These are phyloP conservation scores for Emericellopsis cladophorae DNA, from an alignment of 2,329 filamentous ascomycete species.

Conservation along the genomic window DNA sequence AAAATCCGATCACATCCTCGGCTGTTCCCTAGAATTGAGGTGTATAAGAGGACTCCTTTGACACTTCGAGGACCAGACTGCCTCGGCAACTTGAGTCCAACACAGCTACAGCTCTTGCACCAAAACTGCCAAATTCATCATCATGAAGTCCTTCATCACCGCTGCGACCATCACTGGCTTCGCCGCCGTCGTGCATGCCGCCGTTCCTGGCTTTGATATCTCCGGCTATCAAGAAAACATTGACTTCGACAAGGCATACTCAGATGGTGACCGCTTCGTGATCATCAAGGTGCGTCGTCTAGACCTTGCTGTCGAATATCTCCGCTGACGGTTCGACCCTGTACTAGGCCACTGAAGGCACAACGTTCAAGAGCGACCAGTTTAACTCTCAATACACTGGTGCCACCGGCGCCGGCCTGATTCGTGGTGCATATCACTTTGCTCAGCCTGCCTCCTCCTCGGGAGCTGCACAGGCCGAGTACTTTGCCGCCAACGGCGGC, in stretches of 20 bases:
- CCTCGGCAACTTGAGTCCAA: no score
- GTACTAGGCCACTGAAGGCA: conserved; percentile 37
- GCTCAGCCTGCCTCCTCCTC: conserved; percentile 30
- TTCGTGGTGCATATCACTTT: conserved; percentile 44
- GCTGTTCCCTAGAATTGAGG: no score
- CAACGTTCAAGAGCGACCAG: conserved; percentile 23
- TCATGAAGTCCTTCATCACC: not conserved
- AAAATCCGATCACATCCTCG: no score
- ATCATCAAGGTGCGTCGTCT: conserved; percentile 25
- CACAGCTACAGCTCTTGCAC: no score
- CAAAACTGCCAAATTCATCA: not conserved
- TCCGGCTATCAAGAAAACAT: conserved; percentile 23
- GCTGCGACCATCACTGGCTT: not conserved
- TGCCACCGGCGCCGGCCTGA: conserved; percentile 35
- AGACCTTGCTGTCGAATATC: not conserved
- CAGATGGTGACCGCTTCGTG: conserved; percentile 25
- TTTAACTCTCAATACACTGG: conserved; percentile 35
- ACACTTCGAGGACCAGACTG: no score
- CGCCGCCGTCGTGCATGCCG: conserved; percentile 10
- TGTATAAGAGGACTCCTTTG: no score
- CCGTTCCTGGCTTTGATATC: conserved; percentile 26
- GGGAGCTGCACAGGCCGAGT: conserved; percentile 34
- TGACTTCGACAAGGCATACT: conserved; percentile 22
- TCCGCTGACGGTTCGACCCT: not conserved
- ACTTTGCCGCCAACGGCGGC: conserved; percentile 37